Evolutionary conservation across 1,284 basidiomycete species (phyloP).

Genomic region (Sporisorium reilianum): DNA sequence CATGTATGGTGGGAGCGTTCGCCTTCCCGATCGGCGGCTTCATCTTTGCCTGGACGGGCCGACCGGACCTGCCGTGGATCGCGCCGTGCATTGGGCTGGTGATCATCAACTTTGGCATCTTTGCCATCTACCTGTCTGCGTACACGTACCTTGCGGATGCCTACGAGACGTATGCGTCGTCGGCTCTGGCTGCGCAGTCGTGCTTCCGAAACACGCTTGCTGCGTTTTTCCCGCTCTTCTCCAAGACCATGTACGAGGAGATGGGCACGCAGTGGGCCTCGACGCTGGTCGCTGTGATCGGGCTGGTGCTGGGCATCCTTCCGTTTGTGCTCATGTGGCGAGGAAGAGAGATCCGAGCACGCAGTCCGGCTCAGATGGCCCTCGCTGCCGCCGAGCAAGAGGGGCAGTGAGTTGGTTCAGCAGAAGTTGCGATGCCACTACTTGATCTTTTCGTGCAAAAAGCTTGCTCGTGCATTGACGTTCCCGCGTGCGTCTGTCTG

Average conservation of each 20-base stretch:
- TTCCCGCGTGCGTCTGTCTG: too few species aligned
- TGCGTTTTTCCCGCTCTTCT: slow-evolving; percentile 39
- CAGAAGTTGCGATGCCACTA: too few species aligned
- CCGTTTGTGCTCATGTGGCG: slow-evolving; percentile 59
- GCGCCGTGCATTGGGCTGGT: slow-evolving; percentile 43
- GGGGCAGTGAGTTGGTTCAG: not conserved
- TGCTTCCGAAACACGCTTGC: slow-evolving; percentile 45
- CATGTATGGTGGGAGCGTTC: slow-evolving; percentile 36
- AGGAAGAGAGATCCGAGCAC: slow-evolving; percentile 48
- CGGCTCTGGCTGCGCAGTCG: slow-evolving; percentile 49
- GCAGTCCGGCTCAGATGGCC: slow-evolving; percentile 35
- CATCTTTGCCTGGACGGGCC: slow-evolving; percentile 45
- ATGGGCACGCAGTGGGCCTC: slow-evolving; percentile 53
- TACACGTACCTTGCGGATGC: slow-evolving; percentile 43
- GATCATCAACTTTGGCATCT: slow-evolving; percentile 34
- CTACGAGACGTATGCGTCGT: slow-evolving; percentile 64
- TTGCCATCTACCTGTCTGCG: slow-evolving; percentile 41
- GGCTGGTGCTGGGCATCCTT: slow-evolving; percentile 45
- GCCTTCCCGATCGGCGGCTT: slow-evolving; percentile 41
- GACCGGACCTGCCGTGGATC: slow-evolving; percentile 17
- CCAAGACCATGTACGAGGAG: slow-evolving; percentile 46
- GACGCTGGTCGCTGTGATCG: slow-evolving; percentile 55
- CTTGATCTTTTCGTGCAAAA: too few species aligned
- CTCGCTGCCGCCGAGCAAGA: slow-evolving; percentile 17
- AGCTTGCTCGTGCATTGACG: not conserved